Percentiles rank a stretch among this genome's conserved stretches.
These are phyloP conservation scores for Pseudonectria foliicola DNA, from an alignment of 2,329 filamentous ascomycete genomes.

Conservation along the genomic window DNA sequence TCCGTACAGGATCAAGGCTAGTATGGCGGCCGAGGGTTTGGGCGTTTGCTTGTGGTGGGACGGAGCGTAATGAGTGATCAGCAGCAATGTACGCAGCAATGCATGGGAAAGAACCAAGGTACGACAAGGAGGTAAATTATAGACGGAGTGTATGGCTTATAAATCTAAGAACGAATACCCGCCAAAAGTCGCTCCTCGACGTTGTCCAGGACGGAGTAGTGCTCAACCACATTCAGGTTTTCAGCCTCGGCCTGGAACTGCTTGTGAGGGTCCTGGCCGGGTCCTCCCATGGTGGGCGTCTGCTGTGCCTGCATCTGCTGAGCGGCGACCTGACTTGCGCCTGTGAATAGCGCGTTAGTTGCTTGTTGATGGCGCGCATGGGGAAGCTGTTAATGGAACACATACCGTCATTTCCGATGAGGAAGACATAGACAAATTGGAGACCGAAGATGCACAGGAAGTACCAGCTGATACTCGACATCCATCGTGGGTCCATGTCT, in stretches of 20 bases:
- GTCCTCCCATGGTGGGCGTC: constrained; percentile 64
- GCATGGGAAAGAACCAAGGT: not conserved
- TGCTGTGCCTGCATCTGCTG: constrained; percentile 75
- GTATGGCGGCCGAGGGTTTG: constrained; percentile 56
- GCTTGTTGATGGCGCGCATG: constrained; percentile 2
- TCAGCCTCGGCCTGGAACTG: constrained; percentile 88
- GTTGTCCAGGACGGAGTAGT: constrained; percentile 83
- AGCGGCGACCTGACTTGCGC: constrained; percentile 75
- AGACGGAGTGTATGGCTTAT: constrained; percentile 13
- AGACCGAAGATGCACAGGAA: constrained; percentile 95
- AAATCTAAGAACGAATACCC: constrained; percentile 35
- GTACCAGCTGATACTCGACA: constrained; percentile 98
- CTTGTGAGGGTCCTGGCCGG: constrained; percentile 92
- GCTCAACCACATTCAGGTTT: constrained; percentile 91
- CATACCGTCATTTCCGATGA: constrained; percentile 88
- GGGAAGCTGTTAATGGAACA: constrained; percentile 8
- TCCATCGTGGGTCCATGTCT: constrained; percentile 96
- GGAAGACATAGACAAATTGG: constrained; percentile 94
- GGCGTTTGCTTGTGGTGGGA: constrained; percentile 62
- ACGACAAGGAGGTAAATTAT: constrained; percentile 1
- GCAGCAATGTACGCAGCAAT: constrained; percentile 5
- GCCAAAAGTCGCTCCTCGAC: constrained; percentile 78
- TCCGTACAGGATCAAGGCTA: constrained; percentile 63
- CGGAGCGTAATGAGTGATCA: constrained; percentile 16
- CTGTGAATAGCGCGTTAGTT: constrained; percentile 35